Conservation (phyloP, 768 basidiomycete species). For the Serendipita indica region DNA sequence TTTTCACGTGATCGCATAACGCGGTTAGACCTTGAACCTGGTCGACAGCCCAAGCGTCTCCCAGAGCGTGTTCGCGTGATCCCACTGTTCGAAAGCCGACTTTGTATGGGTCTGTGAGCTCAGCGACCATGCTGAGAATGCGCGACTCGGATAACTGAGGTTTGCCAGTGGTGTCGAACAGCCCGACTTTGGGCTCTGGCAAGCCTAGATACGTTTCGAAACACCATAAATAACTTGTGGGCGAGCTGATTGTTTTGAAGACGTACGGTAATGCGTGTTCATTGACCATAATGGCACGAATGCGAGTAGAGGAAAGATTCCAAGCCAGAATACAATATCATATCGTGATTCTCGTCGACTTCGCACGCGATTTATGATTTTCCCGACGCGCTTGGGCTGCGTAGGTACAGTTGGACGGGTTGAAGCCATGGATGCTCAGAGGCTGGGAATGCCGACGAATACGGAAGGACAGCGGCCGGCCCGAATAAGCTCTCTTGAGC, state of each 20-base stretch:
- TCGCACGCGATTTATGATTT: neutral
- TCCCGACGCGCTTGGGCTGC: neutral
- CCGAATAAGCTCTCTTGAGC: too few relatives aligned
- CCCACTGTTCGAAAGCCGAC: conserved; percentile 90
- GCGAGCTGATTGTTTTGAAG: neutral
- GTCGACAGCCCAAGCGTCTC: conserved; percentile 67
- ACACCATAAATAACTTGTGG: neutral
- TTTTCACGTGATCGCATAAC: conserved; percentile 42
- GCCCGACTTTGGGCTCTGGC: conserved; percentile 5
- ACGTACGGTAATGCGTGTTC: conserved; percentile 12
- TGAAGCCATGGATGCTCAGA: neutral
- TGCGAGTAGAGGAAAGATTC: conserved; percentile 9
- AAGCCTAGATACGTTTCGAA: neutral
- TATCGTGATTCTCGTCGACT: neutral
- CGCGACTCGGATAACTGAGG: conserved; percentile 16
- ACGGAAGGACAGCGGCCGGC: too few relatives aligned
- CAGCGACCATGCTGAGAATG: conserved; percentile 18
- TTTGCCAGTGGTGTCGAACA: conserved; percentile 12
- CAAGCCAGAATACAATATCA: neutral
- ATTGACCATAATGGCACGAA: neutral
- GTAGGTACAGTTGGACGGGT: neutral
- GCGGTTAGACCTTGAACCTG: conserved; percentile 46
- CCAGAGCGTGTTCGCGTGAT: conserved; percentile 71
- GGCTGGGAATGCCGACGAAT: neutral
- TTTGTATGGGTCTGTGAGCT: conserved; percentile 37